Base-by-base conservation (phyloP, 1,284 basidiomycete genomes). In the Pseudozyma pruni region DNA sequence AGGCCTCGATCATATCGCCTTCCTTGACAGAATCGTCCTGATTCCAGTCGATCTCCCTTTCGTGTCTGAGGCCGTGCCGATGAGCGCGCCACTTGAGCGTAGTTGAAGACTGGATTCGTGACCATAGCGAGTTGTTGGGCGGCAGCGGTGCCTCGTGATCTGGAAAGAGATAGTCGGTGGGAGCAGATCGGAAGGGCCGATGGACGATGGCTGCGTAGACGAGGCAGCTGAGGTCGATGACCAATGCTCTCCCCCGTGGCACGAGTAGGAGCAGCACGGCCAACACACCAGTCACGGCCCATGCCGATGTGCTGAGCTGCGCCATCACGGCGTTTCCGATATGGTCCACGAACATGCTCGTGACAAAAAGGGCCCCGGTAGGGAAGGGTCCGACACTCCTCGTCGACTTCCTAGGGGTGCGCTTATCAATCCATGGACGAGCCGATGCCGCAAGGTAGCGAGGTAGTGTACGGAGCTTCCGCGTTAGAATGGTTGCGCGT, bases 1-100 rank as follows among this genome's bases (percentile, higher is more conserved):
- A 77, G 20, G 63, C 55, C n/a, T 68, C 45, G 29, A 78, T 68
- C 43, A 75, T 48, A 34, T 75, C 70, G 17, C 72, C 72, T 8
- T 61, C 14, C 17, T 51, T 40, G 16, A 67, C 64, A 17, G 41
- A 38, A n/a, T 53, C 55, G 14, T 29, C n/a, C 25, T 32, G 17
- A 7, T 40, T 16, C 68, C 72, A 74, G 14, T 59, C 45, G 47
- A 66, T 49, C 3, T 67, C 27, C 39, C 57, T 44, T 25, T 71
- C 71, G 16, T 61, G 35, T 14, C 52, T 37, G n/a, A 71, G 25
- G 3, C 53, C 43, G 2, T 14, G 11, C 1, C 38, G 45, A 8
- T 37, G 29, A 23, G 46, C 54, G 16, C 29, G 49, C 54, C 54
- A 51, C 13, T 48, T 56, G 19, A 69, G 43, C 7, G 37, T 49